Evolutionary conservation across 2,329 filamentous ascomycete genomes (phyloP).

Genomic region (Xylaria sp.): DNA sequence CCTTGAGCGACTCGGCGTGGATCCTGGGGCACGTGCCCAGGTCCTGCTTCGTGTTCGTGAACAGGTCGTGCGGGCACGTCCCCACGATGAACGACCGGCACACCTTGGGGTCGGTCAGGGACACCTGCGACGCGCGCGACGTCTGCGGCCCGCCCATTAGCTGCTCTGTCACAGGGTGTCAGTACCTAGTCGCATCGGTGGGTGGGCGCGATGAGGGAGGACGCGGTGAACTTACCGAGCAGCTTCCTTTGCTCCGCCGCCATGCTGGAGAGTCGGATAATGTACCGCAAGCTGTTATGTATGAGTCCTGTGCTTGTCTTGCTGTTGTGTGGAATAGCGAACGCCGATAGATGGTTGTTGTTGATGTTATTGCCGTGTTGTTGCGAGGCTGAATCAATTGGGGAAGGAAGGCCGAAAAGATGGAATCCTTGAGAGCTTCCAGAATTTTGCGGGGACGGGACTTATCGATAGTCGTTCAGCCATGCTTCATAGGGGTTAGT

Average conservation of each 20-base stretch:
- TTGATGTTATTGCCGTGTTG: no score
- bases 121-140: constrained; percentile 77
- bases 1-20: constrained; percentile 85
- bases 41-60: constrained; percentile 99
- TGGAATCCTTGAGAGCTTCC: no score
- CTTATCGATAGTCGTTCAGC: no score
- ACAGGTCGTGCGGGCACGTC: constrained; percentile 96
- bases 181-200: constrained; percentile 7
- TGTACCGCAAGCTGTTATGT: neutral
- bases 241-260: constrained; percentile 97
- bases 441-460: no score
- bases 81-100: constrained; percentile 93
- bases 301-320: neutral
- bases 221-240: constrained; percentile 59
- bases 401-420: no score
- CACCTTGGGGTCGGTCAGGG: constrained; percentile 88
- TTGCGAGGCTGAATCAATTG: no score
- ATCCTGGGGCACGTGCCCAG: constrained; percentile 86
- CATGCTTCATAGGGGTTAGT: no score
- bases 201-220: neutral
- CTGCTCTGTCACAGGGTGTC: constrained; percentile 68
- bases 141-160: constrained; percentile 78
- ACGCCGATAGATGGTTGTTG: neutral
- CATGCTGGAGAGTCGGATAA: constrained; percentile 57
- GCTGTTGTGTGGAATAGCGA: neutral